Percentiles rank a stretch among this genome's conserved stretches.
Evolutionary conservation across 257 asterid species (phyloP).

Genomic region (Solanum appendiculatum): DNA sequence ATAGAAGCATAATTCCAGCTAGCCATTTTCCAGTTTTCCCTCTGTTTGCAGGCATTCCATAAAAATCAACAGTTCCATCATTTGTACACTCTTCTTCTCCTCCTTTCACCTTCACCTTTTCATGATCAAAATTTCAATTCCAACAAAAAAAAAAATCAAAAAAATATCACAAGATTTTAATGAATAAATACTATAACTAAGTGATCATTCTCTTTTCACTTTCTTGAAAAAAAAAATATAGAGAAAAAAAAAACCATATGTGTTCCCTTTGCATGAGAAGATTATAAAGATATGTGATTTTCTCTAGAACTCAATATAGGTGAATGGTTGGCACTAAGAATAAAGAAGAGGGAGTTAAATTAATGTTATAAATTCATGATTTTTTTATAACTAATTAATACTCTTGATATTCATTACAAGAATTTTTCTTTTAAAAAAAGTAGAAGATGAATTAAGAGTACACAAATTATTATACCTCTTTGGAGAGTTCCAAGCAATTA

Average conservation of each 20-base stretch:
- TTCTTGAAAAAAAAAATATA: not conserved
- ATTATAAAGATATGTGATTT: not conserved
- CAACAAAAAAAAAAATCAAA: not conserved
- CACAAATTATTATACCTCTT: slow-evolving; percentile 26
- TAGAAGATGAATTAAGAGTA: not conserved
- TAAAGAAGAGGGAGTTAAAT: not conserved
- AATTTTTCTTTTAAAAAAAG: not conserved
- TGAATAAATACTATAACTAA: not conserved
- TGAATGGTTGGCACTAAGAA: not conserved
- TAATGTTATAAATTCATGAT: too few relatives aligned
- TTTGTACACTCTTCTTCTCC: slow-evolving; percentile 33
- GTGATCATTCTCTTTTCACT: not conserved
- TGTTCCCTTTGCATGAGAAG: slow-evolving; percentile 5
- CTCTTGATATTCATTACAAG: not conserved
- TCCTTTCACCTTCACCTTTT: slow-evolving; percentile 32
- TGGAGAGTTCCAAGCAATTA: slow-evolving; percentile 35
- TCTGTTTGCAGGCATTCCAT: slow-evolving; percentile 59
- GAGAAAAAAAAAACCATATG: not conserved
- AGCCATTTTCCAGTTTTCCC: slow-evolving; percentile 52
- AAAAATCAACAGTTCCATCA: slow-evolving; percentile 76
- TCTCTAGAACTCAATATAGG: not conserved
- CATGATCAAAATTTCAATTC: not conserved
- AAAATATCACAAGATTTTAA: not conserved
- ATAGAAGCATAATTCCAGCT: slow-evolving; percentile 60
- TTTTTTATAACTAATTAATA: not conserved